Conservation (phyloP, 2,329 filamentous ascomycete species). For the Fusarium piperis region DNA sequence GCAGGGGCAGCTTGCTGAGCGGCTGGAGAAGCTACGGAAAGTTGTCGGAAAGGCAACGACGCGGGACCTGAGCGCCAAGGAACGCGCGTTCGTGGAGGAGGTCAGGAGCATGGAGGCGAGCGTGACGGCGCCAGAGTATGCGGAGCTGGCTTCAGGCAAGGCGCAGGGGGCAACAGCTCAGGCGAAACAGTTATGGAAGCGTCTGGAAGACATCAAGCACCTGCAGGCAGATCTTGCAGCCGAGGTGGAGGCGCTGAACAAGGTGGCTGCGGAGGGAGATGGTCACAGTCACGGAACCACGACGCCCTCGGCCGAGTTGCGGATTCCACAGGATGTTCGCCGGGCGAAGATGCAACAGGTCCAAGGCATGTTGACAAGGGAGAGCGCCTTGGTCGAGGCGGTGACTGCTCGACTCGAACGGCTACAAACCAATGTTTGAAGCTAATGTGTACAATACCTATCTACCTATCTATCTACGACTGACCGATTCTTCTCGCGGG, state of each 20-base stretch:
- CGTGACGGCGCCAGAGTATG: constrained; percentile 50
- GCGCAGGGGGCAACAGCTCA: constrained; percentile 39
- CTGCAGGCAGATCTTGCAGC: constrained; percentile 63
- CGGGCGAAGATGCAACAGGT: constrained; percentile 72
- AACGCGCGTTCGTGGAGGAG: constrained; percentile 58
- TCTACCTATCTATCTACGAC: neutral
- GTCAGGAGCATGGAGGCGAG: constrained; percentile 64
- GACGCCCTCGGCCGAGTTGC: constrained; percentile 52
- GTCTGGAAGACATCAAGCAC: constrained; percentile 65
- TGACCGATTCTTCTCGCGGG: neutral
- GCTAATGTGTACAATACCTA: constrained; percentile 38
- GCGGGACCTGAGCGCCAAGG: constrained; percentile 56
- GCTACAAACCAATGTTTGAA: constrained; percentile 51
- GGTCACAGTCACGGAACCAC: constrained; percentile 21
- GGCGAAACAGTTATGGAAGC: constrained; percentile 62
- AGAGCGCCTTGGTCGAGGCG: constrained; percentile 74
- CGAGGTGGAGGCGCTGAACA: constrained; percentile 60
- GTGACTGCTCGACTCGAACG: constrained; percentile 70
- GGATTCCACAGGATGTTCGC: constrained; percentile 69
- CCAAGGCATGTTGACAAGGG: constrained; percentile 69
- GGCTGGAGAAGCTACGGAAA: constrained; percentile 68
- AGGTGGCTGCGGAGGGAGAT: constrained; percentile 39
- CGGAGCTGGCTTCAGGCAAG: constrained; percentile 45
- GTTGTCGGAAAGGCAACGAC: constrained; percentile 53
- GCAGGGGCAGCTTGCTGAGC: constrained; percentile 65